These are phyloP conservation scores for Hypholoma sublateritium DNA, from an alignment of 768 basidiomycete species.

Conservation along the genomic window DNA sequence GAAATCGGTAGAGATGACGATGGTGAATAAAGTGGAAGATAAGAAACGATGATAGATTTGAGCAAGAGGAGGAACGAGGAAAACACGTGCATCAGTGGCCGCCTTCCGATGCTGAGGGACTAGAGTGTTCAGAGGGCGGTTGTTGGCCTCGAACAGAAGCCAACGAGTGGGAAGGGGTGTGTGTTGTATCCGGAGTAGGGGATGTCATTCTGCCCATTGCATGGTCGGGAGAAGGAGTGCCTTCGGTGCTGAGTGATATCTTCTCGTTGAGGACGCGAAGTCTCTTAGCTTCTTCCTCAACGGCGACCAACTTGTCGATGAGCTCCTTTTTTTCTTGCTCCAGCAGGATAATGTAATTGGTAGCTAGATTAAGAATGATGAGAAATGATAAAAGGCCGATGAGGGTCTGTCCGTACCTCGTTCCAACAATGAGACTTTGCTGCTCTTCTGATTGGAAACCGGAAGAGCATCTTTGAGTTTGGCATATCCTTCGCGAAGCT, in stretches of 20 bases:
- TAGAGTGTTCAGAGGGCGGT: conserved; percentile 64
- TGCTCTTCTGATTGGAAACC: conserved; percentile 86
- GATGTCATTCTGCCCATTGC: conserved; percentile 54
- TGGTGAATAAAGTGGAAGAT: conserved; percentile 29
- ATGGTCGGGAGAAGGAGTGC: conserved; percentile 56
- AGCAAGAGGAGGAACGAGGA: conserved; percentile 35
- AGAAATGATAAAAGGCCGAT: conserved; percentile 12
- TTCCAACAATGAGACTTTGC: conserved; percentile 86
- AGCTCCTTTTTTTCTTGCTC: conserved; percentile 74
- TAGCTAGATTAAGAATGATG: conserved; percentile 45
- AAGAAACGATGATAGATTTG: conserved; percentile 19
- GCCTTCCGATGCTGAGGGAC: conserved; percentile 49
- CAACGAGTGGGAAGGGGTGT: conserved; percentile 45
- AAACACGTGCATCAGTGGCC: conserved; percentile 39
- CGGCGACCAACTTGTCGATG: conserved; percentile 59
- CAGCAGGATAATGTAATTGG: conserved; percentile 72
- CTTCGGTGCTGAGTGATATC: conserved; percentile 65
- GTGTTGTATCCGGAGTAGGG: conserved; percentile 57
- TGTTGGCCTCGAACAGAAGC: conserved; percentile 60
- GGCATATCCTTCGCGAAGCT: conserved; percentile 87
- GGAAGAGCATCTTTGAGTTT: conserved; percentile 87
- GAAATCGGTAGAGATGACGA: conserved; percentile 21
- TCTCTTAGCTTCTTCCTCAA: conserved; percentile 70
- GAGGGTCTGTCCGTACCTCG: conserved; percentile 55
- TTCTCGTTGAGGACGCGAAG: conserved; percentile 81